Percentiles rank a stretch among this genome's conserved stretches.
Evolutionary conservation across 108 stramenopile species (phyloP).

Genomic region (Nitzschia inconspicua): DNA sequence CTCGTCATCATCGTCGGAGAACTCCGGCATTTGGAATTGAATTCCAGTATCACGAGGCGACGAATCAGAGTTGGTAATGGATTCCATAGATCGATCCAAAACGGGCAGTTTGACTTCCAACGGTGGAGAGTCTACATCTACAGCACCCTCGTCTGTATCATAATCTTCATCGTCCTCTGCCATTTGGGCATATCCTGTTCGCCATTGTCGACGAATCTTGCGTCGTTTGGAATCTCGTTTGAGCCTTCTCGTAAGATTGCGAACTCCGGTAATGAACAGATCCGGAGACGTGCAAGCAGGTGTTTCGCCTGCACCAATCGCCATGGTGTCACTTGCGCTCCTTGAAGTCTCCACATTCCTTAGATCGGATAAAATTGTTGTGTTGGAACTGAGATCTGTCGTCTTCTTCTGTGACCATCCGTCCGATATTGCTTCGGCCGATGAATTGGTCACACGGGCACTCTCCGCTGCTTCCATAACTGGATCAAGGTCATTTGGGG

Average conservation of each 20-base stretch:
- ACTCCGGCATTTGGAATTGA: no score
- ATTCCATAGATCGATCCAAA: not conserved
- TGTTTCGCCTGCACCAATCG: no score
- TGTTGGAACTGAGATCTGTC: not conserved
- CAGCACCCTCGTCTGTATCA: not conserved
- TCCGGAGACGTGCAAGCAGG: not conserved
- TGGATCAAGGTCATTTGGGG: no score
- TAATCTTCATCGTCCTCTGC: conserved; percentile 14
- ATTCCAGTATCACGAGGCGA: no score
- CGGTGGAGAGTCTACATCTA: not conserved
- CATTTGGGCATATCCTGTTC: conserved; percentile 14
- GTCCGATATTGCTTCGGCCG: not conserved
- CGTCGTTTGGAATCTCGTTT: conserved; percentile 8
- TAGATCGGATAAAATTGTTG: not conserved
- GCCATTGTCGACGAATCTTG: not conserved
- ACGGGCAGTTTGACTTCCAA: not conserved
- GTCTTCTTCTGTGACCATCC: not conserved
- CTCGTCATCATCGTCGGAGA: not conserved
- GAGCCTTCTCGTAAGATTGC: conserved; percentile 7
- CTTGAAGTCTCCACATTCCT: not conserved
- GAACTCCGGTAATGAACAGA: conserved; percentile 2
- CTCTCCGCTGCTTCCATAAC: no score
- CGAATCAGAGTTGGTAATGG: no score
- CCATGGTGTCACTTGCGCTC: not conserved
- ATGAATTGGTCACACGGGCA: not conserved